These are phyloP conservation scores for Pugionium cornutum DNA, from an alignment of 345 rosid species.

Conservation along the genomic window DNA sequence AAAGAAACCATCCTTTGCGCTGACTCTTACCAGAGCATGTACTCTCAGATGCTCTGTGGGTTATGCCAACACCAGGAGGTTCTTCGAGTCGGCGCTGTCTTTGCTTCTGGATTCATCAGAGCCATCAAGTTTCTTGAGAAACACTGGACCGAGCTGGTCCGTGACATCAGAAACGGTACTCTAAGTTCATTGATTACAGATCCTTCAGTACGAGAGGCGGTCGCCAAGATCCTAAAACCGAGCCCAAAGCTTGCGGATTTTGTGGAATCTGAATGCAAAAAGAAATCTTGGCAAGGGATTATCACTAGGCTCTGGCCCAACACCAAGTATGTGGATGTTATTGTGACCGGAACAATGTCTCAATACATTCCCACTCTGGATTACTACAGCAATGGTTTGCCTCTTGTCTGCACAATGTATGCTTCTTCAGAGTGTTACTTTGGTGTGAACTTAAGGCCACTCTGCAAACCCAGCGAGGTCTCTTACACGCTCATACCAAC, in stretches of 20 bases:
- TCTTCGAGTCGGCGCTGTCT: constrained; percentile 79
- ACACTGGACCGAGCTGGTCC: constrained; percentile 53
- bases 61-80: constrained; percentile 64
- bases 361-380: constrained; percentile 95
- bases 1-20: constrained; percentile 74
- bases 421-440: constrained; percentile 98
- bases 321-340: constrained; percentile 88
- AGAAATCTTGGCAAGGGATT: constrained; percentile 68
- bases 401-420: constrained; percentile 97
- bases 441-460: constrained; percentile 82
- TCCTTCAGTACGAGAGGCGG: constrained; percentile 58
- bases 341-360: constrained; percentile 99
- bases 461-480: constrained; percentile 86
- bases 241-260: constrained; percentile 62
- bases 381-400: constrained; percentile 80
- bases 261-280: constrained; percentile 53
- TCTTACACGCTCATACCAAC: constrained; percentile 86
- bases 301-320: constrained; percentile 76
- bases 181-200: constrained; percentile 57
- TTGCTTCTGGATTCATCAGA: constrained; percentile 81
- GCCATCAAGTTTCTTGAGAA: constrained; percentile 78
- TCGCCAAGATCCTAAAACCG: constrained; percentile 62
- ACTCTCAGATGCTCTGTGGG: constrained; percentile 77
- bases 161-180: constrained; percentile 59
- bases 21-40: constrained; percentile 84